phyloP scores from a whole-genome alignment of 441 rosid genomes.

The Euphorbia celastroides region DNA sequence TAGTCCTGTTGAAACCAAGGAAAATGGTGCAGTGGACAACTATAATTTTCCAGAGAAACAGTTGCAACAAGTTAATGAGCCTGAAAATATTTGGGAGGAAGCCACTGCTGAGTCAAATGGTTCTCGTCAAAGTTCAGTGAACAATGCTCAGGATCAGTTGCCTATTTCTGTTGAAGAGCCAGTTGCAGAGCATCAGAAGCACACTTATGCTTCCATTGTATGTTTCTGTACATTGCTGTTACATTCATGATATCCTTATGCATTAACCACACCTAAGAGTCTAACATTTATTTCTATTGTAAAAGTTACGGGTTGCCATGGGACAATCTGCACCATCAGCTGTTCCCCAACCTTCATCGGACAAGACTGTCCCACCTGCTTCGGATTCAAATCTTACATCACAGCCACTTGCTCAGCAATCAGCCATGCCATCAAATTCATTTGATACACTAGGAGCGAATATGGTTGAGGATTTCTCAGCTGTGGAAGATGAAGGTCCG shows the following conservation, averaged over 20 bases:
- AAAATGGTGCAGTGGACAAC: slow-evolving; percentile 41
- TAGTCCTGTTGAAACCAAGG: slow-evolving; percentile 32
- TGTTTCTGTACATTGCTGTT: slow-evolving; percentile 20
- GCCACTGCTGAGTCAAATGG: slow-evolving; percentile 29
- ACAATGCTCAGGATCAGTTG: slow-evolving; percentile 31
- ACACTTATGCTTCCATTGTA: slow-evolving; percentile 78
- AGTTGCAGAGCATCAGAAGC: slow-evolving; percentile 48
- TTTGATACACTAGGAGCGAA: slow-evolving; percentile 37
- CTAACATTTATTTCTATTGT: slow-evolving; percentile 9
- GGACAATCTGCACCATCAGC: slow-evolving; percentile 38
- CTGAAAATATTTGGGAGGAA: slow-evolving; percentile 35
- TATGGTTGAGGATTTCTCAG: slow-evolving; percentile 35
- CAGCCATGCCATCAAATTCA: slow-evolving; percentile 26
- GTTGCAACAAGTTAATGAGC: slow-evolving; percentile 32
- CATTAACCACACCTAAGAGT: neutral
- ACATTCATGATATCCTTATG: slow-evolving; percentile 13
- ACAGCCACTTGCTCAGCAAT: slow-evolving; percentile 27
- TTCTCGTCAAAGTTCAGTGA: slow-evolving; percentile 23
- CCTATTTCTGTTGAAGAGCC: slow-evolving; percentile 41
- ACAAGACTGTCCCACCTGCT: slow-evolving; percentile 28
- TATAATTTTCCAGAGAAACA: slow-evolving; percentile 38
- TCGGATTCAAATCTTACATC: slow-evolving; percentile 41
- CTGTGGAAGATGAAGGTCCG: slow-evolving; percentile 50
- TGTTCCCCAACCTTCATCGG: slow-evolving; percentile 30
- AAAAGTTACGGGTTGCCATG: slow-evolving; percentile 50